A percentile compares a stretch with the other conserved stretches of the same genome.
Evolutionary conservation across 257 asterid species (phyloP).

Genomic region (Plantago ovata): DNA sequence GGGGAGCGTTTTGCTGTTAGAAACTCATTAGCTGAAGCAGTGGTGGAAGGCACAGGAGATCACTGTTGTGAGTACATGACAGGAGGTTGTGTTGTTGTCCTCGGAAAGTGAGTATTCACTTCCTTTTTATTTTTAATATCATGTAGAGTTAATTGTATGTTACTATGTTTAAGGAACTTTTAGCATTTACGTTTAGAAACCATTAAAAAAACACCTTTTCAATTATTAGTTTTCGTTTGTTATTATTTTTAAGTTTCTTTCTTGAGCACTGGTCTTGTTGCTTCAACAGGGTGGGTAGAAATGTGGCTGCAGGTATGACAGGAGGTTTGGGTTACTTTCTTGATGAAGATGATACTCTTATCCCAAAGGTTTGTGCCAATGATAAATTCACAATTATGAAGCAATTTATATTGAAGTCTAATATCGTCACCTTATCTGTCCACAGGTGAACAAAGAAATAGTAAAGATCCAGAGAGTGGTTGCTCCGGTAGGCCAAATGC

Average conservation of each 20-base stretch:
- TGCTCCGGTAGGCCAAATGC: constrained; percentile 96
- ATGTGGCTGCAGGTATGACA: constrained; percentile 99
- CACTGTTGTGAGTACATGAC: constrained; percentile 99
- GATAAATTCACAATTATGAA: constrained; percentile 1
- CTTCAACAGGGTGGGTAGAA: constrained; percentile 85
- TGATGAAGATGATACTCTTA: constrained; percentile 87
- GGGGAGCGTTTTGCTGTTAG: constrained; percentile 98
- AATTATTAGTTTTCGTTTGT: background rate
- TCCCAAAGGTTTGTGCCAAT: constrained; percentile 67
- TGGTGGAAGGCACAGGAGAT: constrained; percentile 97
- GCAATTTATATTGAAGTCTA: background rate
- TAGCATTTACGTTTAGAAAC: too few relatives aligned
- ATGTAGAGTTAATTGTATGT: too few relatives aligned
- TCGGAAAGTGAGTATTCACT: constrained; percentile 73
- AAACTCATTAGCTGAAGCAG: constrained; percentile 95
- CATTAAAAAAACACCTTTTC: too few relatives aligned
- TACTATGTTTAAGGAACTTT: background rate
- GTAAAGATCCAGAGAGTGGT: constrained; percentile 97
- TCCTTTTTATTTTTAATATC: background rate
- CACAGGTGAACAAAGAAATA: constrained; percentile 93
- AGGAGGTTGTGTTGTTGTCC: constrained; percentile 91
- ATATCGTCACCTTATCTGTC: background rate
- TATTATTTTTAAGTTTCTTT: background rate
- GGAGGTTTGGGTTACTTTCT: constrained; percentile 93
- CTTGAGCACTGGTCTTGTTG: constrained; percentile 4